phyloP scores from a whole-genome alignment of 163 green algal species.

The Picocystis sp. region DNA sequence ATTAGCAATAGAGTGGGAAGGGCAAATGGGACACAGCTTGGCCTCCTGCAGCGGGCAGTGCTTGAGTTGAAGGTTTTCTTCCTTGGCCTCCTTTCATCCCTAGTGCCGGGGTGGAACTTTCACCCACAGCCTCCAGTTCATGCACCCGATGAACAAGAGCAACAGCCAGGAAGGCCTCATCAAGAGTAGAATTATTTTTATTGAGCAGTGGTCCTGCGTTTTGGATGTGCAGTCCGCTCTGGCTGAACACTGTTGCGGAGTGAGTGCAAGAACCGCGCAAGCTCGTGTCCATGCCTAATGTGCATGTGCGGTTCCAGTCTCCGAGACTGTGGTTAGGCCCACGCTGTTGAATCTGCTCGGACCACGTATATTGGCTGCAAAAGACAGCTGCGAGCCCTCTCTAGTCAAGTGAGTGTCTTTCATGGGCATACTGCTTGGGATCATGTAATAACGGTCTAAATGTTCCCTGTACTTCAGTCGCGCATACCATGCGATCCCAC shows the following conservation, averaged over 20 bases:
- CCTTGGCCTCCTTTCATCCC: slow-evolving; percentile 13
- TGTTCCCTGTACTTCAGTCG: slow-evolving; percentile 29
- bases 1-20: too few relatives aligned
- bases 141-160: neutral
- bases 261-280: too few relatives aligned
- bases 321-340: too few relatives aligned
- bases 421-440: too few relatives aligned
- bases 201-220: neutral
- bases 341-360: neutral
- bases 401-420: neutral
- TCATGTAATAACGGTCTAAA: too few relatives aligned
- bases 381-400: slow-evolving; percentile 8
- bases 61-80: slow-evolving; percentile 7
- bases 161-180: neutral
- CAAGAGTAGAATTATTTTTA: neutral
- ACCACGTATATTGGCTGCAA: slow-evolving; percentile 1
- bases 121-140: slow-evolving; percentile 8
- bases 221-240: slow-evolving; percentile 9
- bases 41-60: too few relatives aligned
- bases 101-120: slow-evolving; percentile 12
- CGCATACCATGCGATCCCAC: slow-evolving; percentile 28
- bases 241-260: slow-evolving; percentile 7
- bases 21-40: too few relatives aligned
- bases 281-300: too few relatives aligned
- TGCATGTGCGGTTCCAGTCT: too few relatives aligned